A percentile compares a stretch with the other conserved stretches of the same genome.
phyloP scores from a whole-genome alignment of 2,329 filamentous ascomycete genomes.

The Epichloe glyceriae region DNA sequence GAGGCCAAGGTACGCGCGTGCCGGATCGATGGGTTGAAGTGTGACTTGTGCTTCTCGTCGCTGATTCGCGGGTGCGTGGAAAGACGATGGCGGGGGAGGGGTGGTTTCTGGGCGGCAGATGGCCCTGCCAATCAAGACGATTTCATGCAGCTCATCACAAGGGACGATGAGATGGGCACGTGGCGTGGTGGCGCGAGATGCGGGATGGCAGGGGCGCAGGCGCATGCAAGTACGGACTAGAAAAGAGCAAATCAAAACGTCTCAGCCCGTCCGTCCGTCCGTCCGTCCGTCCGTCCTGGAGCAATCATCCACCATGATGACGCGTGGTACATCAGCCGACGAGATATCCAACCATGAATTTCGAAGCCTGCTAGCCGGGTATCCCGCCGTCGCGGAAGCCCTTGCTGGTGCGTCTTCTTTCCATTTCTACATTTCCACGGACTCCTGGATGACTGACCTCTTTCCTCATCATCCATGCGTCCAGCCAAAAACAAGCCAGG shows the following conservation, averaged over 20 bases:
- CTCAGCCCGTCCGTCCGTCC: not conserved
- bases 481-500: conserved; percentile 24
- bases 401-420: conserved; percentile 34
- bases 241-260: no score
- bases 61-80: not conserved
- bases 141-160: no score
- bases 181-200: no score
- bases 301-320: not conserved
- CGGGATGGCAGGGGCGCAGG: no score
- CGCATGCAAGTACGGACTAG: no score
- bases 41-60: not conserved
- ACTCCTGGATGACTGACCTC: no score
- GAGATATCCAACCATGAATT: conserved; percentile 23
- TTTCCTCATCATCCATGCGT: not conserved
- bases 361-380: conserved; percentile 21
- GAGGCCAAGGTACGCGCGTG: not conserved
- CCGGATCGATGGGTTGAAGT: not conserved
- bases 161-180: no score
- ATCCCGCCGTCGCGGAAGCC: conserved; percentile 26
- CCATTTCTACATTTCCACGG: no score
- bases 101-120: no score
- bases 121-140: no score
- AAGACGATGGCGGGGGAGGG: not conserved
- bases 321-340: conserved; percentile 3
- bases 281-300: no score